These are phyloP conservation scores for Tagetes erecta DNA, from an alignment of 129 eudicot genomes.

Conservation along the genomic window DNA sequence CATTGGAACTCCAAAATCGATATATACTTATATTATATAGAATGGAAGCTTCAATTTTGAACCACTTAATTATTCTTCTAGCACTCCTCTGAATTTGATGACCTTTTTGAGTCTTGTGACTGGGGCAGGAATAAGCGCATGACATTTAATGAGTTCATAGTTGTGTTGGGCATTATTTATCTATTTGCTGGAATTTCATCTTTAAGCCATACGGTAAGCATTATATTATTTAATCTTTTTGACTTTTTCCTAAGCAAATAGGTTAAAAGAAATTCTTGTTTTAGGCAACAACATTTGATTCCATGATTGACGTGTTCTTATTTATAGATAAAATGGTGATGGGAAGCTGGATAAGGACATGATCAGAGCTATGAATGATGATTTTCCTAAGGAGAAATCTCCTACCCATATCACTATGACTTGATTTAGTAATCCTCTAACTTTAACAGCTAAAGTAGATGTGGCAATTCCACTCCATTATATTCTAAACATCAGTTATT, in stretches of 20 bases:
- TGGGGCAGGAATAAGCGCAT: conserved; percentile 48
- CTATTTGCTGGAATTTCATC: conserved; percentile 44
- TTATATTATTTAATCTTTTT: conserved; percentile 10
- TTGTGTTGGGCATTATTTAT: conserved; percentile 59
- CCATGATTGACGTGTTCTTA: too few relatives aligned
- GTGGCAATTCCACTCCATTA: not conserved
- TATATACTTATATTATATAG: not conserved
- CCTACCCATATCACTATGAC: conserved; percentile 54
- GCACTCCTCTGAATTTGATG: conserved; percentile 63
- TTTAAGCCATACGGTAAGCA: conserved; percentile 36
- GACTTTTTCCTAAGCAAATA: not conserved
- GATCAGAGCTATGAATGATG: too few relatives aligned
- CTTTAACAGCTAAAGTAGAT: not conserved
- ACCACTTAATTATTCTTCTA: not conserved
- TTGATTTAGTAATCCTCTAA: conserved; percentile 47
- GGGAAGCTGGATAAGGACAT: too few relatives aligned
- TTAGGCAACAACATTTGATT: too few relatives aligned
- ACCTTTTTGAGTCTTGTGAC: conserved; percentile 58
- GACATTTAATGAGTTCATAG: conserved; percentile 59
- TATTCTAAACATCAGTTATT: too few relatives aligned
- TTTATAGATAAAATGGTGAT: too few relatives aligned
- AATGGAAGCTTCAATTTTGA: not conserved
- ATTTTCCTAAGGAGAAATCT: conserved; percentile 61
- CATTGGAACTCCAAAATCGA: not conserved
- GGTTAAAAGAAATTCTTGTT: too few relatives aligned